phyloP scores from a whole-genome alignment of 805 yeast species.

The Brettanomyces naardenensis region DNA sequence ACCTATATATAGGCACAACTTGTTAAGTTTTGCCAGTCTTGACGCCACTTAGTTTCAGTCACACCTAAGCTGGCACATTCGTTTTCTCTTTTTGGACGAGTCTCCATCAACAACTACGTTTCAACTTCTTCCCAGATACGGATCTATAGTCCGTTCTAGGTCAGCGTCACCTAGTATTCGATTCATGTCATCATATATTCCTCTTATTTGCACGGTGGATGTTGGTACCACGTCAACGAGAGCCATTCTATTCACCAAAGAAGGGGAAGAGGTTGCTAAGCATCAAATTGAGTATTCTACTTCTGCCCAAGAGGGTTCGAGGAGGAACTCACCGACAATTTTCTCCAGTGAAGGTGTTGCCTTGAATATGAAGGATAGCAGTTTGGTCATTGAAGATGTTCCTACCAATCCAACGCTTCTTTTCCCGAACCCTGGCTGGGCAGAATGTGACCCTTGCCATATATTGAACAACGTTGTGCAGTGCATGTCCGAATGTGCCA shows the following conservation, averaged over 20 bases:
- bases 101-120: too few species aligned
- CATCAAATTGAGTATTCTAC: slow-evolving; percentile 88
- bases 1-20: too few species aligned
- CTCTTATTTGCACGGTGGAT: slow-evolving; percentile 65
- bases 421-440: slow-evolving; percentile 87
- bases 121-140: too few species aligned
- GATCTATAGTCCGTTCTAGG: too few species aligned
- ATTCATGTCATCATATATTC: slow-evolving; percentile 17
- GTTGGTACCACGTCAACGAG: slow-evolving; percentile 91
- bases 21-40: too few species aligned
- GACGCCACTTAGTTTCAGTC: too few species aligned
- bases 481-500: slow-evolving; percentile 64
- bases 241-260: slow-evolving; percentile 67
- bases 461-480: slow-evolving; percentile 72
- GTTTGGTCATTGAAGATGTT: slow-evolving; percentile 56
- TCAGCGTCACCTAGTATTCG: too few species aligned
- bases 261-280: slow-evolving; percentile 74
- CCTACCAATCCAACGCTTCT: slow-evolving; percentile 56
- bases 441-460: slow-evolving; percentile 84
- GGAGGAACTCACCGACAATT: slow-evolving; percentile 39
- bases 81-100: too few species aligned
- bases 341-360: slow-evolving; percentile 73
- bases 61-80: too few species aligned
- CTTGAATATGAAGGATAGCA: slow-evolving; percentile 39
- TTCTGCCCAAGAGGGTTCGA: slow-evolving; percentile 43